phyloP scores from a whole-genome alignment of 768 basidiomycete species.

The Boletus speciosus region DNA sequence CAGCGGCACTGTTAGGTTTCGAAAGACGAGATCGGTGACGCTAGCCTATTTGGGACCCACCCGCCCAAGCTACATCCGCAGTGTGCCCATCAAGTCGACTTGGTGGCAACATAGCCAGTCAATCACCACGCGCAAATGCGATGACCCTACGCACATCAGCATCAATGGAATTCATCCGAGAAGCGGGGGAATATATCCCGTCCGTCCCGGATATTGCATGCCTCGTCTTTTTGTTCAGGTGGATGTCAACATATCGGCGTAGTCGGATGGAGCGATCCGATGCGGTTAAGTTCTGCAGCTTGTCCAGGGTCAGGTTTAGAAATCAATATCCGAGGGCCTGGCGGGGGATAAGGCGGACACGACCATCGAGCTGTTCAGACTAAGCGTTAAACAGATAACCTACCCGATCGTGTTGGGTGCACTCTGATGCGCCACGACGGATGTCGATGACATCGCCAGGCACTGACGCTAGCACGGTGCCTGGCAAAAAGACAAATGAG shows the following conservation, averaged over 20 bases:
- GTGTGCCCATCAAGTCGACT: not conserved
- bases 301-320: not conserved
- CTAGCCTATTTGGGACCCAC: not conserved
- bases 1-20: not conserved
- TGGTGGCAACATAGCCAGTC: not conserved
- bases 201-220: not conserved
- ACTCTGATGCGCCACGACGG: not conserved
- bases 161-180: not conserved
- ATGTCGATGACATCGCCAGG: not conserved
- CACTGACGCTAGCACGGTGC: not conserved
- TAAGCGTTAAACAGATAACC: not conserved
- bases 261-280: not conserved
- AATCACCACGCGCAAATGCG: not conserved
- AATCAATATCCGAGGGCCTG: not conserved
- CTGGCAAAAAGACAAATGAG: not conserved
- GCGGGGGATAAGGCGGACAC: not conserved
- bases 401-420: not conserved
- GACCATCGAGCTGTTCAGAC: not conserved
- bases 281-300: not conserved
- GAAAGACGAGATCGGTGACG: not conserved
- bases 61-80: conserved; percentile 1
- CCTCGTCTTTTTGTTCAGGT: not conserved
- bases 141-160: not conserved
- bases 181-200: not conserved
- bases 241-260: not conserved